Base-by-base conservation (phyloP, 192 early-diverging fungal species). In the Lobosporangium transversale region DNA sequence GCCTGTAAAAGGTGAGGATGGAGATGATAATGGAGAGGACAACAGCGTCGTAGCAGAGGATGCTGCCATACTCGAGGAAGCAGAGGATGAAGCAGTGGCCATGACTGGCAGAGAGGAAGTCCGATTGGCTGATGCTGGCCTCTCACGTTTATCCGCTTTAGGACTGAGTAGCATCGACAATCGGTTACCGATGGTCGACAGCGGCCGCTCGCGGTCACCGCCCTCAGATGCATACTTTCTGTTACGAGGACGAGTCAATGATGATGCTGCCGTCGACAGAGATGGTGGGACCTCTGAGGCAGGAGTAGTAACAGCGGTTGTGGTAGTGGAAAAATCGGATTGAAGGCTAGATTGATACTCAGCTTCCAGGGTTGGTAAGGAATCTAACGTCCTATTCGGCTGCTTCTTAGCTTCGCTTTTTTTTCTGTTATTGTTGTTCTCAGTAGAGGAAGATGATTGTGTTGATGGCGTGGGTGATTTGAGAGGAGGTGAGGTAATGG, bases 401-500 rank as follows among this genome's bases (percentile, higher is more conserved):
- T 54, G 53, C 31, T 18, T 35, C 14, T 54, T 54, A 5, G 17
- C 31, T 15, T 33, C n/a, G 6, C 8, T 40, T 14, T 40, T 40
- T 14, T 17, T 49, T 8, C 21, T 9, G 14, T 21, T 21, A 21
- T 21, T 21, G 1, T 23, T 23, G 17, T 21, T 23, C 21, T 21
- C 17, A 1, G 47, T 21, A n/a, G 12, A 29, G 11, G 27, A 12
- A 30, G 48, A 50, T n/a, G n/a, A n/a, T 26, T 17, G 6, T 6
- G 51, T 18, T 7, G 26, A 20, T 43, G 36, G 4, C 24, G 58
- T 26, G 8, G 42, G 12, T 1, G 51, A 4, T 56, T 48, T 67
- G 18, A 55, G 45, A 20, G 62, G 59, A 31, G 89, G 89, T 11
- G 89, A 80, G 0, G 89, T 90, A 3, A 71, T 68, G n/a, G 89